Base-by-base conservation (phyloP, 1,284 basidiomycete species). In the Mycena citricolor region DNA sequence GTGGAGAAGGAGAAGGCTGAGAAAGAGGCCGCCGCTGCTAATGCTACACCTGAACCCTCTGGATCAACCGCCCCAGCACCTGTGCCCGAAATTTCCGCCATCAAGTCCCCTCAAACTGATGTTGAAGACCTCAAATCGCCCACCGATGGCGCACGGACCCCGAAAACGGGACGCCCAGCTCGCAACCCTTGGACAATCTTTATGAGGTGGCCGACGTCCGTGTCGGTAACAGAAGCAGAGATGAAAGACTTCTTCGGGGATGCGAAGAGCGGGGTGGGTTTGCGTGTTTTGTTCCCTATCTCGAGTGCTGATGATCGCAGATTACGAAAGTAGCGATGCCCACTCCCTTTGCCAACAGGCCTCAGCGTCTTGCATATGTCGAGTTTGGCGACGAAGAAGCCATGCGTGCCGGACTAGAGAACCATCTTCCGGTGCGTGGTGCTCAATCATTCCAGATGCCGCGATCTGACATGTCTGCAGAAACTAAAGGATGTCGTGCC, bases 151-250 rank as follows among this genome's bases (percentile, higher is more conserved):
- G 67, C 69, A 23, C 73, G 84, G 41, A 85, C 84, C 28, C 84
- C 86, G 19, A 83, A 80, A 52, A 72, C 76, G 37, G 71, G 71
- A 42, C 71, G 78, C 51, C 73, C 78, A 3, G 67, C 76, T n/a
- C 71, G 85, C 33, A 82, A 90, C 65, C 86, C 88, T 8, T 89
- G 84, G 79, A 93, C 90, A 4, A 74, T 94, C 42, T 94, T 89
- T 65, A 78, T 93, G 74, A 81, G 86, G 51, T 72, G 89, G 61
- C 70, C 75, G 4, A 51, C 59, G 17, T 55, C 60, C 13, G 61
- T 69, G 5, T 62, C 77, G 7, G 74, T 79, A 3, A 75, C 67
- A 10, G 91, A 94, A 52, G 61, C 68, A 0, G 87, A 91, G 44
- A 61, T 94, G 16, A 76, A 78, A 52, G 81, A 83, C 12, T 88